These are phyloP conservation scores for Candida bentonensis DNA, from an alignment of 805 yeast species.

Conservation along the genomic window DNA sequence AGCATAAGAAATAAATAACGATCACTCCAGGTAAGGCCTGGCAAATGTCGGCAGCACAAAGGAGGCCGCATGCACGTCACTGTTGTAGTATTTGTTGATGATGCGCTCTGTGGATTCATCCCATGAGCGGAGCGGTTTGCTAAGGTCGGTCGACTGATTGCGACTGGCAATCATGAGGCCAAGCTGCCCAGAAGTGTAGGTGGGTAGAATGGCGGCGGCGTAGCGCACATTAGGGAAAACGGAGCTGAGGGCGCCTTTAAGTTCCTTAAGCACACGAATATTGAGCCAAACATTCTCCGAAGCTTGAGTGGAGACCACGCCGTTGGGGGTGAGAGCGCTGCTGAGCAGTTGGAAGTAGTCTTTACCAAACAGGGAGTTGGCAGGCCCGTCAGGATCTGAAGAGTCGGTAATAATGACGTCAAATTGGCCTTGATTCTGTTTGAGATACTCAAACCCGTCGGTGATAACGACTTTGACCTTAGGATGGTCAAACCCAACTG, in stretches of 20 bases:
- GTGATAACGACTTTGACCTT: constrained; percentile 53
- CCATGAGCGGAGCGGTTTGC: constrained; percentile 53
- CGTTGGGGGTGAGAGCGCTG: constrained; percentile 46
- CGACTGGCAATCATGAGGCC: constrained; percentile 97
- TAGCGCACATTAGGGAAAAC: constrained; percentile 89
- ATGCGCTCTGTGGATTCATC: constrained; percentile 46
- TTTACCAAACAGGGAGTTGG: constrained; percentile 72
- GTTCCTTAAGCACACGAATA: constrained; percentile 64
- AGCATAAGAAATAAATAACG: not conserved
- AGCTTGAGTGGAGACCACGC: constrained; percentile 72
- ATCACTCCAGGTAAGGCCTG: constrained; percentile 30
- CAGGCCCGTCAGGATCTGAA: constrained; percentile 93
- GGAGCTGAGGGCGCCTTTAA: constrained; percentile 66
- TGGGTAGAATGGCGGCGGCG: constrained; percentile 86
- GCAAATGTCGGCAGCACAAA: constrained; percentile 93
- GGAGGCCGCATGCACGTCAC: constrained; percentile 72
- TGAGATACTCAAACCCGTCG: constrained; percentile 74
- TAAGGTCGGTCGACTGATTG: constrained; percentile 49
- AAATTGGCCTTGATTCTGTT: constrained; percentile 34
- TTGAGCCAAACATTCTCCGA: constrained; percentile 84
- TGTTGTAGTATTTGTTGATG: constrained; percentile 70
- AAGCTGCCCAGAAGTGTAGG: constrained; percentile 93
- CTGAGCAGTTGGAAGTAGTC: constrained; percentile 57
- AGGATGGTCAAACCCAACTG: constrained; percentile 47
- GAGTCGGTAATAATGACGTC: constrained; percentile 87